Percentiles rank a stretch among this genome's conserved stretches.
Conservation (phyloP, 495 filamentous ascomycete species). For the Talaromyces proteolyticus region DNA sequence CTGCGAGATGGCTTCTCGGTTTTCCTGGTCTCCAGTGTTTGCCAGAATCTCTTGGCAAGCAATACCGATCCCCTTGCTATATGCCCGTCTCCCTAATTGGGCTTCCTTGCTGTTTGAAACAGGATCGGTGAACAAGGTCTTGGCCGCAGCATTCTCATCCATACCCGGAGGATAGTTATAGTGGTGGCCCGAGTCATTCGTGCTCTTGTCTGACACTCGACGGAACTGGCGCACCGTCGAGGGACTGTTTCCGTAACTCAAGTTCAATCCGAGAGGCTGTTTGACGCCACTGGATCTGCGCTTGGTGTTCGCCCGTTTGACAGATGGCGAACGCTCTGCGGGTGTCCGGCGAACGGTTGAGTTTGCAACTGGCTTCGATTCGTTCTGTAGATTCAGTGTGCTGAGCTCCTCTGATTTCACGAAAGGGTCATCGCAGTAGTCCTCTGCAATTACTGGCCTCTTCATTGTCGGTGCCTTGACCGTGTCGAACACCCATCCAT, state of each 20-base stretch:
- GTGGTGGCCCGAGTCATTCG: conserved; percentile 23
- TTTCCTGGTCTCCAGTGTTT: conserved; percentile 65
- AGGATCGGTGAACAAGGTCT: conserved; percentile 21
- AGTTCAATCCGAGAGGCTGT: conserved; percentile 74
- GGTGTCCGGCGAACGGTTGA: conserved; percentile 51
- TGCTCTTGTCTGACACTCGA: conserved; percentile 68
- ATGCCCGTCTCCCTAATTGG: conserved; percentile 69
- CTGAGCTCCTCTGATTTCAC: conserved; percentile 35
- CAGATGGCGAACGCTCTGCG: conserved; percentile 34
- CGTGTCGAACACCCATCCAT: conserved; percentile 98
- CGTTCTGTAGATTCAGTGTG: conserved; percentile 27
- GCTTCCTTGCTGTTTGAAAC: conserved; percentile 62
- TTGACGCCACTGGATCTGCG: conserved; percentile 54
- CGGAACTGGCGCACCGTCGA: conserved; percentile 88
- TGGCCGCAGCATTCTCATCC: conserved; percentile 43
- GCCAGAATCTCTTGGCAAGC: conserved; percentile 78
- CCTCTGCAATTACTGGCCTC: conserved; percentile 31
- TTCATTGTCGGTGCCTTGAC: conserved; percentile 60
- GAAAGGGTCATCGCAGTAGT: conserved; percentile 25
- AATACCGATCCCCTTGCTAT: conserved; percentile 70
- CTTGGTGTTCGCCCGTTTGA: conserved; percentile 38
- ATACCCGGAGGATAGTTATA: conserved; percentile 22
- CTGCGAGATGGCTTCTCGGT: conserved; percentile 73
- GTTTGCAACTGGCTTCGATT: conserved; percentile 34
- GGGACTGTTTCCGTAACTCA: conserved; percentile 84